phyloP scores from a whole-genome alignment of 2,329 filamentous ascomycete species.

The Pseudocercospora vitis region DNA sequence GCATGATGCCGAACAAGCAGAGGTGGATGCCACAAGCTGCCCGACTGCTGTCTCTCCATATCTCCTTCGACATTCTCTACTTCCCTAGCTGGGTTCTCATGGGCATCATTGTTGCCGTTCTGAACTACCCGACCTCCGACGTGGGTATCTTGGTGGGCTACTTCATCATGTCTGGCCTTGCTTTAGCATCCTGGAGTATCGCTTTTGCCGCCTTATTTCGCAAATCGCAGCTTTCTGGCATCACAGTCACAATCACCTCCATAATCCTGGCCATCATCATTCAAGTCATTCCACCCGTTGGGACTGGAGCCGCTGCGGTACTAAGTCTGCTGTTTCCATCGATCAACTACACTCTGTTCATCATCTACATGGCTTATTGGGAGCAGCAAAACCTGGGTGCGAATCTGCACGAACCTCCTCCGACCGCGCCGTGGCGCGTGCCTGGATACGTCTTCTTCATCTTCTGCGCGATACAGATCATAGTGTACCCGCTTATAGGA shows the following conservation, averaged over 20 bases:
- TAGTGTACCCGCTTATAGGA: slow-evolving; percentile 74
- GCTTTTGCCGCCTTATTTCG: slow-evolving; percentile 81
- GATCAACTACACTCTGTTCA: slow-evolving; percentile 84
- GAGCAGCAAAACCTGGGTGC: slow-evolving; percentile 63
- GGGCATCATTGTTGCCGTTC: slow-evolving; percentile 64
- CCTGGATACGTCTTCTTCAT: slow-evolving; percentile 76
- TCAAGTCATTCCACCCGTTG: slow-evolving; percentile 67
- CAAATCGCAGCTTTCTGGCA: slow-evolving; percentile 83
- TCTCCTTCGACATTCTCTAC: slow-evolving; percentile 79
- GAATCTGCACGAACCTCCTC: slow-evolving; percentile 62
- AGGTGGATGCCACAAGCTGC: slow-evolving; percentile 76
- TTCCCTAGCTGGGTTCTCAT: slow-evolving; percentile 79
- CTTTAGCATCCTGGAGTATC: slow-evolving; percentile 76
- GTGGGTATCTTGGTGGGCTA: slow-evolving; percentile 54
- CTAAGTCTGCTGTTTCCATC: slow-evolving; percentile 79
- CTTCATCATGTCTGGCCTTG: slow-evolving; percentile 72
- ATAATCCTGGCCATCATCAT: slow-evolving; percentile 78
- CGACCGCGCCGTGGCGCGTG: slow-evolving; percentile 59
- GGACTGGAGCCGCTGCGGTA: slow-evolving; percentile 64
- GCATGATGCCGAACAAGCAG: slow-evolving; percentile 78
- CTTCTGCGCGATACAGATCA: slow-evolving; percentile 73
- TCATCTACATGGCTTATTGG: slow-evolving; percentile 74
- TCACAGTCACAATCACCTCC: slow-evolving; percentile 69
- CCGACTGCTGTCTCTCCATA: slow-evolving; percentile 74
- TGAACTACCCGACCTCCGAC: slow-evolving; percentile 53